Evolutionary conservation across 2,329 filamentous ascomycete species (phyloP), one percentile per base, ranked within the genome.

Genomic region (Exophiala sp.): DNA sequence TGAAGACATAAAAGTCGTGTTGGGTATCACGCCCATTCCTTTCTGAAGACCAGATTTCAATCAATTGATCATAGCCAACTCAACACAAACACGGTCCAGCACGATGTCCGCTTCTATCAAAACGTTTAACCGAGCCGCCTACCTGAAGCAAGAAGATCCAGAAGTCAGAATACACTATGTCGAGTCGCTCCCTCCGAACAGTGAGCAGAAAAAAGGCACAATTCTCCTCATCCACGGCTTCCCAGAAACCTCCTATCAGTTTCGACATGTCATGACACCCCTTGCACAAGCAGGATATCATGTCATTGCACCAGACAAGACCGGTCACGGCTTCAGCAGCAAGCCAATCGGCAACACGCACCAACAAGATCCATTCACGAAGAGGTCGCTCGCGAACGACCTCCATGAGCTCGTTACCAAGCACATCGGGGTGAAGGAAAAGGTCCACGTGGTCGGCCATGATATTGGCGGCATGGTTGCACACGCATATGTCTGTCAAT

Each of bases 401-500:
- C 57, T 78, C 0, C 62, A 71, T 49, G 59, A 50, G 7, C 57
- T 71, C 3, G 53, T 70, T 5, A 59, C 59, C 9, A 46, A 60
- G 21, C 62, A 67, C 5, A 60, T 76, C 0, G 57, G 61, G 0
- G 68, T 75, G 60, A 65, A 64, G 11, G 63, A 70, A 11, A 66
- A 70, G 10, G 64, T 75, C 3, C 72, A 77, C 52, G 60, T 77
- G 3, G 69, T 78, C 0, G 75, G 75, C 8, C 73, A 78, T 48
- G 75, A 78, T 50, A 77, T 78, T 16, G 73, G 75, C 12, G 74
- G 73, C 39, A 77, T 77, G 73, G 69, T 78, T 21, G 72, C 72
- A 0, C 71, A 72, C 54, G 69, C 72, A 3, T 74, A 74, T 53
- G 73, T 69, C 3, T 60, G 65, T 1, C 67, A 65, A 1, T 72